Conservation (phyloP, 163 green algal species). For the Scenedesmus sp. region DNA sequence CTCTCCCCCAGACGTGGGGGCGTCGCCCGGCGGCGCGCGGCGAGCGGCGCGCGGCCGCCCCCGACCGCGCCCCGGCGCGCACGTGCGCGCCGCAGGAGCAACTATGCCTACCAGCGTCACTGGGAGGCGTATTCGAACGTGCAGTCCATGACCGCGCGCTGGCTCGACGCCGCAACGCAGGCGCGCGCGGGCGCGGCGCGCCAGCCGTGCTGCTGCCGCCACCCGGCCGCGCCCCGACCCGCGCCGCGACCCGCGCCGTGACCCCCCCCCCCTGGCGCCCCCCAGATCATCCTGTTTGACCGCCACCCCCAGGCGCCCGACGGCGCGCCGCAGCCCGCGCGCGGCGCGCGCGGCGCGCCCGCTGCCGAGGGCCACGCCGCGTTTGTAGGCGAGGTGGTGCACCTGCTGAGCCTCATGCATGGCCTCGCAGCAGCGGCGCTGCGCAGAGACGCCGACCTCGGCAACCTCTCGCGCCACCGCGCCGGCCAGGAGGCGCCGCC, state of each 20-base stretch:
- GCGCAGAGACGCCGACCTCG: slow-evolving; percentile 53
- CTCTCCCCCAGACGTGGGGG: too few species aligned
- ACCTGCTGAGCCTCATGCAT: slow-evolving; percentile 65
- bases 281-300: slow-evolving; percentile 37
- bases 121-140: slow-evolving; percentile 57
- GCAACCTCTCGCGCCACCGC: slow-evolving; percentile 49
- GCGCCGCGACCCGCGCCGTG: background rate
- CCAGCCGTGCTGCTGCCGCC: too few species aligned
- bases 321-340: too few species aligned
- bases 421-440: slow-evolving; percentile 55
- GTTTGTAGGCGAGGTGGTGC: slow-evolving; percentile 44
- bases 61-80: too few species aligned
- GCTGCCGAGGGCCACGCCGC: slow-evolving; percentile 9
- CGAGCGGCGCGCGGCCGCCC: too few species aligned
- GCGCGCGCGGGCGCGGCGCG: background rate
- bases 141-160: slow-evolving; percentile 37
- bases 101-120: slow-evolving; percentile 36
- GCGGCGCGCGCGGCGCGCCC: too few species aligned
- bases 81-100: slow-evolving; percentile 17
- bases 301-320: background rate
- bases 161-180: slow-evolving; percentile 33
- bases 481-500: background rate
- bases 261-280: background rate
- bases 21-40: too few species aligned
- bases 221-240: too few species aligned